These are phyloP conservation scores for Cyclotella distinguenda DNA, from an alignment of 108 stramenopile species.

Conservation along the genomic window DNA sequence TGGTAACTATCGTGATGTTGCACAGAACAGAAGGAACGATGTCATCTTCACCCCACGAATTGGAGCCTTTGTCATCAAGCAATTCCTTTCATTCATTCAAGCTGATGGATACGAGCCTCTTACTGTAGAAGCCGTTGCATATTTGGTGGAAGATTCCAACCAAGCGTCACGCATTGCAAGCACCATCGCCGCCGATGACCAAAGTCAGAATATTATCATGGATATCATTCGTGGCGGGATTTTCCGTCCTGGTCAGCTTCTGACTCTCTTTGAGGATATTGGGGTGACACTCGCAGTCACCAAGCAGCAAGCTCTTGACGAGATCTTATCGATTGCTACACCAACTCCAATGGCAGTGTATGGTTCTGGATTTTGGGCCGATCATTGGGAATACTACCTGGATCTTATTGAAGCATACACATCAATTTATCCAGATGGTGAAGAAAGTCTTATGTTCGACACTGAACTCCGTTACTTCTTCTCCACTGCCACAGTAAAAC, in stretches of 20 bases:
- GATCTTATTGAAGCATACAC: conserved; percentile 90
- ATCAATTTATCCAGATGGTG: conserved; percentile 91
- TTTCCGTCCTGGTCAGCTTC: conserved; percentile 94
- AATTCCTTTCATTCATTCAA: conserved; percentile 92
- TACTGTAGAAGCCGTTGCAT: conserved; percentile 88
- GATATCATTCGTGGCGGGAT: conserved; percentile 73
- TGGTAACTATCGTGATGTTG: conserved; percentile 96
- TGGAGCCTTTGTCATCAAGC: conserved; percentile 83
- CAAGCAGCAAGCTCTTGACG: conserved; percentile 69
- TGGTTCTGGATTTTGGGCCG: conserved; percentile 89
- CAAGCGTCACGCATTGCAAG: conserved; percentile 63
- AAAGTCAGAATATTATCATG: conserved; percentile 57
- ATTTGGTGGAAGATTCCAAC: conserved; percentile 57
- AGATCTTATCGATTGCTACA: conserved; percentile 63
- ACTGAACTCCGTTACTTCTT: conserved; percentile 86
- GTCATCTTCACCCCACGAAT: conserved; percentile 87
- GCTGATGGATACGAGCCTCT: conserved; percentile 97
- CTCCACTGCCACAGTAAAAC: conserved; percentile 86
- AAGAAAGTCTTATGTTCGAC: conserved; percentile 90
- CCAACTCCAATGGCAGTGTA: conserved; percentile 79
- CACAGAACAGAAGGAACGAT: conserved; percentile 94
- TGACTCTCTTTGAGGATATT: conserved; percentile 73
- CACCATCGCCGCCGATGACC: conserved; percentile 55
- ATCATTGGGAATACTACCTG: conserved; percentile 93
- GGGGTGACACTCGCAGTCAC: conserved; percentile 57